Evolutionary conservation across 805 yeast genomes (phyloP), one percentile per base, ranked within the genome.

Genomic region (Lachancea waltii): DNA sequence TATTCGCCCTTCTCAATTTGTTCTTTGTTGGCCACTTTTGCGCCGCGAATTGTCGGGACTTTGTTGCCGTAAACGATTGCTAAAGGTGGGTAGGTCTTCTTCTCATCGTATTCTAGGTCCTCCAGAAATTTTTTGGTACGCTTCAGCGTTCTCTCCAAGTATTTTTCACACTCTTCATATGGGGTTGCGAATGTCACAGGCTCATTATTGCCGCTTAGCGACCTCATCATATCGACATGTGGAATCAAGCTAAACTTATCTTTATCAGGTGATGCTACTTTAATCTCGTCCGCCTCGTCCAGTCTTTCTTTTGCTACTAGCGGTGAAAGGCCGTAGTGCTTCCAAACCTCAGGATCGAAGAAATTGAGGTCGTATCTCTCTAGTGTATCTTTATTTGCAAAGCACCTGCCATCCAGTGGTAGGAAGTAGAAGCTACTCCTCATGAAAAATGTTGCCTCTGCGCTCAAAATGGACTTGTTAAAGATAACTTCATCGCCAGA

Each of bases 361-460:
- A 74, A 85, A 64, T 89, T 95, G 16, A 86, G 54, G 41, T 74
- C 74, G 50, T 74, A 73, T 32, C 68, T 65, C 46, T 79, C 75
- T 23, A 73, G 72, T 0, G 85, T 78, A 21, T 61, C 55, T 16
- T 66, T 67, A 55, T 87, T 79, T 35, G 77, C 73, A 54, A 86
- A 89, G 35, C 86, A 78, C 21, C 77, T 68, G 7, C 95, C 95
- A 46, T 74, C 70, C 14, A 75, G 58, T 0, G 97, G 97, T 23
- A 89, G 59, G 56, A 89, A 87, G 24, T 76, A 70, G 60, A 75
- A 87, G 35, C 87, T 76, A 29, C 89, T 79, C 55, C 97, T 72
- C 95, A 87, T 85, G 67, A 85, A 76, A 58, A 89, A 89, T 50
- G 83, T 86, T 8, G 79, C 81, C 54, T 85, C 92, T 23, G 81